These are phyloP conservation scores for Medicago ruthenica DNA, from an alignment of 306 rosid genomes.

Conservation along the genomic window DNA sequence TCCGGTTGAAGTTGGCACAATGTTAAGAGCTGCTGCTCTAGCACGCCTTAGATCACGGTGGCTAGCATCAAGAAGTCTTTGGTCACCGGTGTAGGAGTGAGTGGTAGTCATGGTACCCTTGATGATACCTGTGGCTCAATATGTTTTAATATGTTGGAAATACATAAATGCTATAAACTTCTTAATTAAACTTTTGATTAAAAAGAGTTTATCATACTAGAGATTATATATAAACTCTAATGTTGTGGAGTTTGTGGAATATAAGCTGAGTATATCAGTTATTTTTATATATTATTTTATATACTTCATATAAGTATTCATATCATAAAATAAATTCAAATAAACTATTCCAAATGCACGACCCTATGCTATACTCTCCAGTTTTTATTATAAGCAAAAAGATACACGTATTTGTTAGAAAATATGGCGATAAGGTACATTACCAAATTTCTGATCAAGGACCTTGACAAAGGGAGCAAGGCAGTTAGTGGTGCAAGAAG, in stretches of 20 bases:
- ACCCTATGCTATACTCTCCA: neutral
- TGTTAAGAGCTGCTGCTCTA: conserved; percentile 94
- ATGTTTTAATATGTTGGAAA: neutral
- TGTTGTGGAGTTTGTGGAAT: neutral
- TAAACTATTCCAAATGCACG: neutral
- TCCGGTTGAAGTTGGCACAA: conserved; percentile 95
- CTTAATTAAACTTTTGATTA: neutral
- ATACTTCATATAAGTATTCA: no score
- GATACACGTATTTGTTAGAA: neutral
- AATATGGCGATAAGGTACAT: conserved; percentile 8
- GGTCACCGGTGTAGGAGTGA: conserved; percentile 99
- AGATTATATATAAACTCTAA: no score
- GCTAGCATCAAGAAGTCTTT: conserved; percentile 97
- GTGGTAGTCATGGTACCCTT: conserved; percentile 99
- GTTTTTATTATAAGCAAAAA: neutral
- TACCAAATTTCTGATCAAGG: conserved; percentile 91
- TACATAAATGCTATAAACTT: neutral
- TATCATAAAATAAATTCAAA: no score
- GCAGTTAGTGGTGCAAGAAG: conserved; percentile 99
- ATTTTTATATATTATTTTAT: no score
- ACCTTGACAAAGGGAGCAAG: conserved; percentile 99
- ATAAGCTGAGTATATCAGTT: neutral
- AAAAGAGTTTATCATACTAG: neutral
- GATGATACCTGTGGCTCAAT: conserved; percentile 61
- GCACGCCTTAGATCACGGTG: conserved; percentile 98